These are phyloP conservation scores for Globisporangium radiosum DNA, from an alignment of 352 stramenopile genomes.

Conservation along the genomic window DNA sequence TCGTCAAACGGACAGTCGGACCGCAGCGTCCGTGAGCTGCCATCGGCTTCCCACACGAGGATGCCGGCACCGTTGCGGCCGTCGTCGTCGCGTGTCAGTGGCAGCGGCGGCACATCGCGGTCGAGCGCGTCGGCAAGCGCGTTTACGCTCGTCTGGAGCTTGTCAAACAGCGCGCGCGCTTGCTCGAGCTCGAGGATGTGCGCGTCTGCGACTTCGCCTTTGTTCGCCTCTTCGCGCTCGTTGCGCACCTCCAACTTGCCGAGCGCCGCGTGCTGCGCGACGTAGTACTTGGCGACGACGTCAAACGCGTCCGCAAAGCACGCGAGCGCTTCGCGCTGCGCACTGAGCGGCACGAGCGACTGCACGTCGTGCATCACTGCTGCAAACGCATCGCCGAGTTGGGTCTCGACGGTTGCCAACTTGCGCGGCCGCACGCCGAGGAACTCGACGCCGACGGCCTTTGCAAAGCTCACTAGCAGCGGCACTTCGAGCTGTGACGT, in stretches of 20 bases:
- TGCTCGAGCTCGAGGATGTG: slow-evolving; percentile 70
- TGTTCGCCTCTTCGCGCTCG: slow-evolving; percentile 87
- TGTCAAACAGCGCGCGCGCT: slow-evolving; percentile 77
- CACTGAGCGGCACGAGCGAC: slow-evolving; percentile 46
- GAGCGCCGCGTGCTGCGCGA: slow-evolving; percentile 86
- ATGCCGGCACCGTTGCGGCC: slow-evolving; percentile 36
- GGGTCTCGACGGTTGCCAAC: slow-evolving; percentile 47
- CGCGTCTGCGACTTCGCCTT: slow-evolving; percentile 64
- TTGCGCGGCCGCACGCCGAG: slow-evolving; percentile 62
- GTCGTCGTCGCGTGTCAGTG: slow-evolving; percentile 57
- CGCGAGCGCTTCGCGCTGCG: slow-evolving; percentile 62
- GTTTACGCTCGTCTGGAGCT: slow-evolving; percentile 80
- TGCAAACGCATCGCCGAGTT: slow-evolving; percentile 28
- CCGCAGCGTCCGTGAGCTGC: slow-evolving; percentile 53
- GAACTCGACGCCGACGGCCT: slow-evolving; percentile 88
- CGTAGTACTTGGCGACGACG: slow-evolving; percentile 85
- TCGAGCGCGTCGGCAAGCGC: slow-evolving; percentile 75
- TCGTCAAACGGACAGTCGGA: slow-evolving; percentile 92
- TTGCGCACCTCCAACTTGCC: slow-evolving; percentile 91
- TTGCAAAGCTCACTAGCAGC: slow-evolving; percentile 93
- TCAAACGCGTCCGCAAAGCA: slow-evolving; percentile 88
- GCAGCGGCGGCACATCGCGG: slow-evolving; percentile 60
- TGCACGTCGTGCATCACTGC: slow-evolving; percentile 29
- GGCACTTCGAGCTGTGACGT: slow-evolving; percentile 84
- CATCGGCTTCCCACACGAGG: slow-evolving; percentile 68